Conservation (phyloP, 2,329 filamentous ascomycete species). For the Aspergillus tubingensis region DNA sequence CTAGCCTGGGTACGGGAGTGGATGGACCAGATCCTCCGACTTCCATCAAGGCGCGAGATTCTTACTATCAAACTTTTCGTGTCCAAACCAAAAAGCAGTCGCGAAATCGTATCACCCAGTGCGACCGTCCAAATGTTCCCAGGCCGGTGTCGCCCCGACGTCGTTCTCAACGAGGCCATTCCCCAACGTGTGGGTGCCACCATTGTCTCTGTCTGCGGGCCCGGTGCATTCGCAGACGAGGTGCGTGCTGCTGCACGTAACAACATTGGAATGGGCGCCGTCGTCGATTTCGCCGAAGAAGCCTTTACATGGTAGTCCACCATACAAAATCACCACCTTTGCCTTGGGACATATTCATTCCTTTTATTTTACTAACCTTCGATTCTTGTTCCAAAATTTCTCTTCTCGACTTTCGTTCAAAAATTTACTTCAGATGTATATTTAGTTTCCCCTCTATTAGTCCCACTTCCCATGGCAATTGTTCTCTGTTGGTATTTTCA, state of each 20-base stretch:
- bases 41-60: conserved; percentile 60
- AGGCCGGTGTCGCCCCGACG: conserved; percentile 58
- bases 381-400: conserved; percentile 4
- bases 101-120: conserved; percentile 58
- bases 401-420: background rate
- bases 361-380: conserved; percentile 3
- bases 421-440: background rate
- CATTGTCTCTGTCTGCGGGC: conserved; percentile 64
- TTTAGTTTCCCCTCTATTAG: background rate
- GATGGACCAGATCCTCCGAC: conserved; percentile 66
- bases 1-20: conserved; percentile 65
- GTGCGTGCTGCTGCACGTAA: conserved; percentile 58
- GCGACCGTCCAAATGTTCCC: conserved; percentile 63
- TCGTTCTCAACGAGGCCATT: conserved; percentile 60
- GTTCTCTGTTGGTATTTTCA: conserved; percentile 2
- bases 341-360: background rate
- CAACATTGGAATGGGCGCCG: conserved; percentile 53
- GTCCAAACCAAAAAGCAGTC: conserved; percentile 58
- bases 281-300: conserved; percentile 65
- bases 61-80: conserved; percentile 64
- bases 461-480: background rate
- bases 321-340: background rate
- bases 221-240: conserved; percentile 64
- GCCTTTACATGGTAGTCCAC: conserved; percentile 62
- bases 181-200: conserved; percentile 59